phyloP scores from a whole-genome alignment of 208 protist genomes.

The Crithidia sp. region DNA sequence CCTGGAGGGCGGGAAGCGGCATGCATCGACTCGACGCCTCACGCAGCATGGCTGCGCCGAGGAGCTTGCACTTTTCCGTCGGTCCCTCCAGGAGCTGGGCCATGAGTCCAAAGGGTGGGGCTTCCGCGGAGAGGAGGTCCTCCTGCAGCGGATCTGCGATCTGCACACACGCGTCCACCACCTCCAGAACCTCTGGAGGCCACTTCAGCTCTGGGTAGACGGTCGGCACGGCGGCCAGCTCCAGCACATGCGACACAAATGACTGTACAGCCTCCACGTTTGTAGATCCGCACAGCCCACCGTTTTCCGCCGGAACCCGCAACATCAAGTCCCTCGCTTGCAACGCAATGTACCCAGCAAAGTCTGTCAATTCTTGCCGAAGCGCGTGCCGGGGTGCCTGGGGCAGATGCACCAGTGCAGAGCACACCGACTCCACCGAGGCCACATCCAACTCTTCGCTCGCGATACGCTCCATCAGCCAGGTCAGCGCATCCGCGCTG shows the following conservation, averaged over 20 bases:
- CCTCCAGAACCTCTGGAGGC: conserved; percentile 28
- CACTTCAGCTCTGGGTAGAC: conserved; percentile 16
- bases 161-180: conserved; percentile 22
- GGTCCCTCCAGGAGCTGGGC: conserved; percentile 40
- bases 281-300: conserved; percentile 45
- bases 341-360: conserved; percentile 40
- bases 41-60: conserved; percentile 55
- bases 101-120: conserved; percentile 45
- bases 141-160: conserved; percentile 24
- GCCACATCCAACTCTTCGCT: conserved; percentile 62
- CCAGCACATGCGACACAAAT: conserved; percentile 36
- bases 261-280: conserved; percentile 39
- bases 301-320: conserved; percentile 41
- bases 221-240: conserved; percentile 22
- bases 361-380: conserved; percentile 47
- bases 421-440: conserved; percentile 46
- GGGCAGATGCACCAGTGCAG: conserved; percentile 51
- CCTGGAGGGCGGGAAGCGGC: conserved; percentile 66
- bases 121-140: conserved; percentile 30
- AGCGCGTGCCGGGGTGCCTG: conserved; percentile 35
- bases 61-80: conserved; percentile 36
- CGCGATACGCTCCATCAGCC: conserved; percentile 72
- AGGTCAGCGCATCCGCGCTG: conserved; percentile 58
- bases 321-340: conserved; percentile 49
- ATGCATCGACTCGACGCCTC: conserved; percentile 65